Conservation (phyloP, 352 stramenopile genomes). For the Phytophthora hybrid region DNA sequence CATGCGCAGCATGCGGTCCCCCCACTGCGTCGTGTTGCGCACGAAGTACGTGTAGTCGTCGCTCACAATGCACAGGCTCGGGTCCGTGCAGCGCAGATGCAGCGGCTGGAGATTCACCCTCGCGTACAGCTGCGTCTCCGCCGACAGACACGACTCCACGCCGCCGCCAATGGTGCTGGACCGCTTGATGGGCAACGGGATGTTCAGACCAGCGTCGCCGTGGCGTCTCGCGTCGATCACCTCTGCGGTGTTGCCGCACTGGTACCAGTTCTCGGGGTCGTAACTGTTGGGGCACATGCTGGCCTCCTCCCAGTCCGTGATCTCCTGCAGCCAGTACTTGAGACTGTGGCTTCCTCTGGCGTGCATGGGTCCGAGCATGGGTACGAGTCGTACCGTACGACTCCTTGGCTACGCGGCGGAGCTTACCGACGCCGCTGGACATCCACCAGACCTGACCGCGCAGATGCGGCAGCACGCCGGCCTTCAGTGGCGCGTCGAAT, state of each 20-base stretch:
- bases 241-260: constrained; percentile 67
- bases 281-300: constrained; percentile 79
- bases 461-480: constrained; percentile 68
- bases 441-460: constrained; percentile 86
- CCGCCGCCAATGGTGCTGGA: constrained; percentile 36
- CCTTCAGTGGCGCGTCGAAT: constrained; percentile 69
- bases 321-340: constrained; percentile 79
- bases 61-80: constrained; percentile 44
- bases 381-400: too few species aligned
- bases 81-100: constrained; percentile 65
- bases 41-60: constrained; percentile 67
- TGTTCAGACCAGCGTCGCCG: constrained; percentile 42
- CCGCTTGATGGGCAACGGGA: constrained; percentile 47
- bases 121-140: constrained; percentile 65
- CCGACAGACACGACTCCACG: constrained; percentile 61
- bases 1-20: constrained; percentile 74
- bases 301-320: constrained; percentile 74
- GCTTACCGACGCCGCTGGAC: constrained; percentile 72
- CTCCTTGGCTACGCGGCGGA: constrained; percentile 48
- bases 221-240: constrained; percentile 47
- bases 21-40: constrained; percentile 66
- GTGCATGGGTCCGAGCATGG: constrained; percentile 65
- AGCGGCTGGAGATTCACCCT: constrained; percentile 69
- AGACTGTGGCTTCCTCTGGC: constrained; percentile 72
- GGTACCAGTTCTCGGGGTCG: constrained; percentile 77